Base-by-base conservation (phyloP, 2,329 filamentous ascomycete genomes). In the Penicillium italicum region DNA sequence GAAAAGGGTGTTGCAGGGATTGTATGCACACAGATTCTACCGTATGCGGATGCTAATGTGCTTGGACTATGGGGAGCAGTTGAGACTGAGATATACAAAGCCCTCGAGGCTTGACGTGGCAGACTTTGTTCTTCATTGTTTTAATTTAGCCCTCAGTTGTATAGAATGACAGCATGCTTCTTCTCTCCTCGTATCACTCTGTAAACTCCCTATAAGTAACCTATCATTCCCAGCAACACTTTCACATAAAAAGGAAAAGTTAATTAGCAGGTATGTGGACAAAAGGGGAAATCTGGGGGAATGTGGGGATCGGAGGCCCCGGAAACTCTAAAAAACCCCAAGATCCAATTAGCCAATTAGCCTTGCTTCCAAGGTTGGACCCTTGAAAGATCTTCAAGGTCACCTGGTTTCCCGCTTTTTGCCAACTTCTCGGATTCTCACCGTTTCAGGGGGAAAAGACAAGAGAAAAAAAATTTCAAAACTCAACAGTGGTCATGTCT, bases 1-100 rank as follows among this genome's bases (percentile, higher is more conserved):
- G 82, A 85, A 65, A 80, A 78, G 53, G 84, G 82, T 0, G 72
- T 86, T 41, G 84, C 77, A 0, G 81, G 80, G 0, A 77, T 84
- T 9, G 69, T 83, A 2, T 76, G 74, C 36, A 72, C 73, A 3
- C 82, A 83, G 66, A 76, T 83, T 28, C 47, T 83, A 48, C 81
- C 81, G 0, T 82, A 82, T 65, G 76, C 57, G 2, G 69, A 82
- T 59, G 54, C 66, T 0, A 68, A 74, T 3, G 76, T 82, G 1
- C 8, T 77, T 33, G 67, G 65, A 0, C 48, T 81, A 5, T 81
- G 77, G 77, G 55, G 50, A 0, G 55, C 30, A n/a, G n/a, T 59
- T 22, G 57, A 59, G 30, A 34, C 38, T 16, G 54, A 45, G 18
- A 30, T 59, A 16, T 57, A 59, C n/a, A 53, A 55, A 38, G 51